These are phyloP conservation scores for Zalerion maritima DNA, from an alignment of 495 filamentous ascomycete species.

Conservation along the genomic window DNA sequence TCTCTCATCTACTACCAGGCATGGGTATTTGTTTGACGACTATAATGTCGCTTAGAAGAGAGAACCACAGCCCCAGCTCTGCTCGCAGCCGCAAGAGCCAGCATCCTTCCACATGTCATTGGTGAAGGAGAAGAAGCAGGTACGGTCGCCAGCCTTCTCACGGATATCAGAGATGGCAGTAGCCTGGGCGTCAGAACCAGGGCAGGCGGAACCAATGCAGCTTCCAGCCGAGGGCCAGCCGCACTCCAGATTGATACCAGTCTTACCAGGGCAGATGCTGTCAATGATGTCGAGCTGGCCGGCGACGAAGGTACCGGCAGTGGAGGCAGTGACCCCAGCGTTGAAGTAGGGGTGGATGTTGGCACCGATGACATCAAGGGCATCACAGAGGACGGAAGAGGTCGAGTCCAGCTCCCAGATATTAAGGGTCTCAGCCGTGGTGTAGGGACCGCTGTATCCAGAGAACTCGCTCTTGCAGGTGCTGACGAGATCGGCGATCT, in stretches of 20 bases:
- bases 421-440: slow-evolving; percentile 75
- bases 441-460: slow-evolving; percentile 63
- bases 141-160: slow-evolving; percentile 34
- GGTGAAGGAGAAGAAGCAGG: slow-evolving; percentile 65
- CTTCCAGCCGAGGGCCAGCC: slow-evolving; percentile 71
- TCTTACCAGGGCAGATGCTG: slow-evolving; percentile 46
- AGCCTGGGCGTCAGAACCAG: slow-evolving; percentile 51
- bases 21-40: no score
- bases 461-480: slow-evolving; percentile 37
- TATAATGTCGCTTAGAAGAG: no score
- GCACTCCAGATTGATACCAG: slow-evolving; percentile 68
- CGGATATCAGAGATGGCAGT: slow-evolving; percentile 54
- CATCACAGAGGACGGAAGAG: slow-evolving; percentile 45
- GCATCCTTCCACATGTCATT: slow-evolving; percentile 72
- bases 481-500: slow-evolving; percentile 56
- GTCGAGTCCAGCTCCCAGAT: slow-evolving; percentile 43
- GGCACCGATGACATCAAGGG: slow-evolving; percentile 61
- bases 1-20: no score
- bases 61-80: slow-evolving; percentile 52
- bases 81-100: slow-evolving; percentile 62
- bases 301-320: slow-evolving; percentile 61
- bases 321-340: slow-evolving; percentile 36
- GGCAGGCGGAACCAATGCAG: slow-evolving; percentile 55
- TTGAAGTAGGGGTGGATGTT: slow-evolving; percentile 97
- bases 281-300: slow-evolving; percentile 51